A percentile compares a stretch with the other conserved stretches of the same genome.
These are phyloP conservation scores for Pulveroboletus sp. DNA, from an alignment of 768 basidiomycete species.

Conservation along the genomic window DNA sequence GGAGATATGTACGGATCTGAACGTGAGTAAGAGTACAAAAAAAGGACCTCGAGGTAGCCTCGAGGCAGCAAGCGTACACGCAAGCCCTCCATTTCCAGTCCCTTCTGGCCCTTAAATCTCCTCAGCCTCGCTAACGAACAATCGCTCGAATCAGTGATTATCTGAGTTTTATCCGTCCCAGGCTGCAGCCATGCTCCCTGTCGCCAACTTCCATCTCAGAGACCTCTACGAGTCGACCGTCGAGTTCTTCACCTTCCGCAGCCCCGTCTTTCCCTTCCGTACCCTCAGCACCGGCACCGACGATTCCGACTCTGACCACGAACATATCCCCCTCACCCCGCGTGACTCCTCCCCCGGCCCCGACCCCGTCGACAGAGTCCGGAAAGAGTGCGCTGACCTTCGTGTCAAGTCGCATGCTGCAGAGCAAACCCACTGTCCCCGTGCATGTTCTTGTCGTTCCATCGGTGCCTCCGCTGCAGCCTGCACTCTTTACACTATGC, in stretches of 20 bases:
- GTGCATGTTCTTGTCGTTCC: constrained; percentile 29
- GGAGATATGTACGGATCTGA: neutral
- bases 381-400: constrained; percentile 40
- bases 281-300: constrained; percentile 19
- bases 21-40: constrained; percentile 1
- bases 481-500: constrained; percentile 39
- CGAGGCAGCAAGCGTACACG: constrained; percentile 16
- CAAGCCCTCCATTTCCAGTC: constrained; percentile 12
- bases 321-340: constrained; percentile 25
- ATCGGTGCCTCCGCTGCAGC: constrained; percentile 38
- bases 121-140: constrained; percentile 1
- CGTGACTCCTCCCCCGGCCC: constrained; percentile 34
- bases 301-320: constrained; percentile 27
- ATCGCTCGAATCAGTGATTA: constrained; percentile 33
- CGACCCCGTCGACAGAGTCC: constrained; percentile 37
- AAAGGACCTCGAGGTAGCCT: constrained; percentile 4
- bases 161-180: constrained; percentile 32
- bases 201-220: constrained; percentile 44
- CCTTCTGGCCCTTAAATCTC: constrained; percentile 6
- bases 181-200: constrained; percentile 38
- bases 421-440: constrained; percentile 32
- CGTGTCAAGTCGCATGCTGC: constrained; percentile 40
- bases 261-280: constrained; percentile 28
- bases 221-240: constrained; percentile 50
- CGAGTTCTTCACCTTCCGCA: constrained; percentile 53